Percentiles rank a stretch among this genome's conserved stretches.
Evolutionary conservation across 176 grass and related monocot genomes (phyloP).

Genomic region (Aegilops sharonensis): DNA sequence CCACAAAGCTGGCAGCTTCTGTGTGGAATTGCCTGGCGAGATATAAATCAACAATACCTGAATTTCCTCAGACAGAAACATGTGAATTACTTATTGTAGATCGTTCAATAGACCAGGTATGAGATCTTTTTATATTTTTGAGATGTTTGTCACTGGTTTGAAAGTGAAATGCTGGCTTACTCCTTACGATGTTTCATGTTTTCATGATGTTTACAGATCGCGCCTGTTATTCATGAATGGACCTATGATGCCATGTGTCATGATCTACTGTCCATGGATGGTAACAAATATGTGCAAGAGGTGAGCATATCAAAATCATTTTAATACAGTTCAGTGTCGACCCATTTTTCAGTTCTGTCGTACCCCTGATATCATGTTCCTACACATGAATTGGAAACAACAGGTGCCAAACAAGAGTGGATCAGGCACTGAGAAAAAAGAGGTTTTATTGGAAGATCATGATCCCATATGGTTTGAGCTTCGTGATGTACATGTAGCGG

Average conservation of each 20-base stretch:
- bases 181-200: slow-evolving; percentile 11
- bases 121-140: background rate
- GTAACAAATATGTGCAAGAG: slow-evolving; percentile 94
- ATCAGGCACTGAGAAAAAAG: slow-evolving; percentile 64
- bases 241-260: slow-evolving; percentile 99
- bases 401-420: slow-evolving; percentile 70
- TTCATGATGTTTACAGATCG: slow-evolving; percentile 58
- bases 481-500: slow-evolving; percentile 75
- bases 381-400: slow-evolving; percentile 21
- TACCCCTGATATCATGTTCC: background rate
- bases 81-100: slow-evolving; percentile 98
- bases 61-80: slow-evolving; percentile 84
- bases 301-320: slow-evolving; percentile 31
- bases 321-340: background rate
- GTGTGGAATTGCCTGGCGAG: slow-evolving; percentile 76
- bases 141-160: background rate
- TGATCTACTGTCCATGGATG: slow-evolving; percentile 89
- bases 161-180: background rate
- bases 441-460: slow-evolving; percentile 88
- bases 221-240: slow-evolving; percentile 98
- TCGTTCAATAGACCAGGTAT: slow-evolving; percentile 87
- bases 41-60: slow-evolving; percentile 67
- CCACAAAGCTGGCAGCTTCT: slow-evolving; percentile 89
- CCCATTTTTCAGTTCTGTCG: background rate
- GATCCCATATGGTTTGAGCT: slow-evolving; percentile 97